These are phyloP conservation scores for Alternaria tenuissima DNA, from an alignment of 2,329 filamentous ascomycete genomes.

Conservation along the genomic window DNA sequence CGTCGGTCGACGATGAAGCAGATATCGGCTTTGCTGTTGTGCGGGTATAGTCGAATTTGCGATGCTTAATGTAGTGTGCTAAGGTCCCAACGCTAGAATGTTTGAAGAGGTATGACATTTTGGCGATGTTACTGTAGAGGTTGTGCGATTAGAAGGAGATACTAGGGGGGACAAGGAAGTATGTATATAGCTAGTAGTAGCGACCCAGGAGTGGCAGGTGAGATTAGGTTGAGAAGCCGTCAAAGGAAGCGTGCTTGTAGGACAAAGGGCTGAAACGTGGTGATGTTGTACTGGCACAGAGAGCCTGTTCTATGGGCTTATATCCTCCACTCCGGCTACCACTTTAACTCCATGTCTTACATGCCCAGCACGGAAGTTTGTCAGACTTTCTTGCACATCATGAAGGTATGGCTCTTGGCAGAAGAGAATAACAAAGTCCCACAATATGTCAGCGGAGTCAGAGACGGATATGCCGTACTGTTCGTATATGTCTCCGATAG, in stretches of 20 bases:
- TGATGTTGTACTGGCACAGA: background rate
- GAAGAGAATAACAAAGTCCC: background rate
- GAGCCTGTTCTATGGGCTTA: background rate
- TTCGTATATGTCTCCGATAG: background rate
- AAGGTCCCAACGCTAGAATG: conserved; percentile 31
- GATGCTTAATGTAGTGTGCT: conserved; percentile 28
- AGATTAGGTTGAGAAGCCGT: background rate
- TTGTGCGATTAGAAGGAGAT: background rate
- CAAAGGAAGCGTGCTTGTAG: background rate
- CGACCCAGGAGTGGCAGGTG: background rate
- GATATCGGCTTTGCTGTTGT: conserved; percentile 23
- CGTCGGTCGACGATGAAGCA: conserved; percentile 28
- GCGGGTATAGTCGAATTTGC: conserved; percentile 33
- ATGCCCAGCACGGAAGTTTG: background rate
- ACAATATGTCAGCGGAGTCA: background rate
- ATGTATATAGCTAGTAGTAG: background rate
- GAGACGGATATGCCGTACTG: background rate
- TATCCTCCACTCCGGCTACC: background rate
- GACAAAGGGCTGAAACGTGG: background rate
- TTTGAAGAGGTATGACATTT: conserved; percentile 33
- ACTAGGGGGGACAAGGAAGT: background rate
- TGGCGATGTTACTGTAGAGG: background rate
- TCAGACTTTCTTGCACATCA: conserved; percentile 3
- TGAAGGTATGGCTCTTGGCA: background rate
- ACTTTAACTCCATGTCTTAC: background rate